Evolutionary conservation across 2,329 filamentous ascomycete species (phyloP), one percentile per base, ranked within the genome.

Genomic region (Alternaria infectoria): DNA sequence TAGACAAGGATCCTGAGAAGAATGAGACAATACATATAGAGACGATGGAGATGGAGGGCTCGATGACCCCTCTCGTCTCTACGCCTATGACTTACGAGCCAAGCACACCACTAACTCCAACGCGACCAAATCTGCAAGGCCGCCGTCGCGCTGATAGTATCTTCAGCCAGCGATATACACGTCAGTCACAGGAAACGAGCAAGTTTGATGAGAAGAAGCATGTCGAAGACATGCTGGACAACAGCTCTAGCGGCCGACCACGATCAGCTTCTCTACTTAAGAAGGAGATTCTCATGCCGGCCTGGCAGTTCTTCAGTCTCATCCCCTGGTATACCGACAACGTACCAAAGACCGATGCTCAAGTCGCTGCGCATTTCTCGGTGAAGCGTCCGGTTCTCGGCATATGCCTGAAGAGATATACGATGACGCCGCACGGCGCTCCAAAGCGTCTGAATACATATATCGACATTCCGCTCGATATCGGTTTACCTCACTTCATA

Each of bases 231-330:
- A 77, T 80, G 61, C 64, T 74, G 56, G 76, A 72, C 49, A 74
- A 74, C 32, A 75, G 79, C 61, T 74, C 73, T 47, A 52, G 67
- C 68, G 71, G 69, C 62, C 71, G 71, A 67, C 76, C 79, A 74
- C 68, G 77, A 23, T 76, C 77, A 47, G 70, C 73, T 43, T 84
- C 82, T 32, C 79, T 86, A 54, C 80, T 78, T 62, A 76, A 86
- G 67, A 97, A 95, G 75, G 94, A 97, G 72, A 91, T 98, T 13
- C 90, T 95, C 62, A 97, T 98, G 83, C 95, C 95, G 40, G 96
- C 96, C 2, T 98, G 94, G 93, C 95, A 97, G 74, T 97, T 98
- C 75, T 98, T 97, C 81, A 93, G 92, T 74, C 83, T 98, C 25
- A 93, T 97, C 72, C 94, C 94, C 26, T 97, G 94, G 94, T 93